Evolutionary conservation across 2,329 filamentous ascomycete genomes (phyloP), one percentile per base, ranked within the genome.

Genomic region (Penicillium sp.): DNA sequence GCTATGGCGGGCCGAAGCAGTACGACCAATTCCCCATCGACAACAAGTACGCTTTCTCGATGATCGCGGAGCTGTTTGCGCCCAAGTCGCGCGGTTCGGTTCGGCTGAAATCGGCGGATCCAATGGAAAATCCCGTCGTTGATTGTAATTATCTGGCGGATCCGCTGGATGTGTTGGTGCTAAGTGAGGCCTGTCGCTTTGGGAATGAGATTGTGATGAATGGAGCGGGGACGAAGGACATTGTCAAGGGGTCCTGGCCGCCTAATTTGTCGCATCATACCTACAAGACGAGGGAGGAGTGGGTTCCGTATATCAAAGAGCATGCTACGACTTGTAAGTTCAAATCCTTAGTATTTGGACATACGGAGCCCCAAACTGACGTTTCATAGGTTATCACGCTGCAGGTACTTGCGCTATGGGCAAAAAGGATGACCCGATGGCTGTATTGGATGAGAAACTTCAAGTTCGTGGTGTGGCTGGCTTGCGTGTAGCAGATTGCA

Each of bases 181-280:
- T 88, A 54, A 82, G 78, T 2, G 86, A 88, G 67, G 86, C 81
- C 0, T 87, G 84, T 47, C 78, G 78, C 2, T 83, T 82, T 49
- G 84, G 78, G 0, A 87, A 88, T 62, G 85, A 88, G 70, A 83
- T 88, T 60, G 78, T 87, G 27, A 83, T 81, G 69, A 74, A 83
- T 16, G 86, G 85, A 0, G 75, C 76, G 1, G 85, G 83, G 0
- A 88, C 86, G 1, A 85, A 80, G 69, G 79, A 82, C 55, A 75
- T 88, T 6, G 78, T 87, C 13, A 85, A 85, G 65, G 85, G 85
- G 0, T 81, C 82, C 11, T 88, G 86, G 85, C 86, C 86, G 0
- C 64, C 73, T 14, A 75, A 80, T 33, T 66, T 80, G 44, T 77
- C 67, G 1, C 85, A 88, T 61, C 83, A 87, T 69, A 71, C 69